Evolutionary conservation across 2,329 filamentous ascomycete genomes (phyloP), one percentile per base, ranked within the genome.

Genomic region (Raffaelea arxii): DNA sequence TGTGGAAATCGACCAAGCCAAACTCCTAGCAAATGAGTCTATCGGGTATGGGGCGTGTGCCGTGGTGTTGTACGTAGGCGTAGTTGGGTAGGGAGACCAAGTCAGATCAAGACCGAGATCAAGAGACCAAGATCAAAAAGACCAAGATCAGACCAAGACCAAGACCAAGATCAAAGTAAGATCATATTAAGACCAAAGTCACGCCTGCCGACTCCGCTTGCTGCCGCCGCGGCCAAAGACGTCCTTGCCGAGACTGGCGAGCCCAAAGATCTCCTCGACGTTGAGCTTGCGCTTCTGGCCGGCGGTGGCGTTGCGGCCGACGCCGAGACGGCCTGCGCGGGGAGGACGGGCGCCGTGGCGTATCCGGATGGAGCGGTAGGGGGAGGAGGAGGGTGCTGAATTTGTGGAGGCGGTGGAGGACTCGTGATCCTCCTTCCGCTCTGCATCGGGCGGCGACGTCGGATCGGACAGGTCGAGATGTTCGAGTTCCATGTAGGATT

Each of bases 241-340:
- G 50, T 86, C 82, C 58, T 82, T 83, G 46, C 56, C 58, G 43
- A 84, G 61, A 52, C 77, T 79, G 45, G 78, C 77, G 7, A 85
- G 67, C 57, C 87, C 84, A 58, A 89, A 89, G 46, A 88, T 80
- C 57, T 90, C 85, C 22, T 79, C 77, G 56, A 86, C 75, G 55
- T 85, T 83, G 54, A 86, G 74, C 56, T 84, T 77, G 37, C 85
- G 75, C 62, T 91, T 91, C 54, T 79, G 74, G 2, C 85, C 85
- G 9, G 82, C 77, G 6, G 49, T 25, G 30, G 78, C 80, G 49
- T 74, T 85, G 10, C 82, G 77, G 10, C 39, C 37, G 25, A 78
- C 80, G 49, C 74, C 74, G 4, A 80, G 79, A 9, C 86, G 65
- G 41, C 74, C 5, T 36, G n/a, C n/a, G n/a, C n/a, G n/a, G n/a